A percentile compares a stretch with the other conserved stretches of the same genome.
phyloP scores from a whole-genome alignment of 2,329 filamentous ascomycete species.

The Emmonsia crescens region DNA sequence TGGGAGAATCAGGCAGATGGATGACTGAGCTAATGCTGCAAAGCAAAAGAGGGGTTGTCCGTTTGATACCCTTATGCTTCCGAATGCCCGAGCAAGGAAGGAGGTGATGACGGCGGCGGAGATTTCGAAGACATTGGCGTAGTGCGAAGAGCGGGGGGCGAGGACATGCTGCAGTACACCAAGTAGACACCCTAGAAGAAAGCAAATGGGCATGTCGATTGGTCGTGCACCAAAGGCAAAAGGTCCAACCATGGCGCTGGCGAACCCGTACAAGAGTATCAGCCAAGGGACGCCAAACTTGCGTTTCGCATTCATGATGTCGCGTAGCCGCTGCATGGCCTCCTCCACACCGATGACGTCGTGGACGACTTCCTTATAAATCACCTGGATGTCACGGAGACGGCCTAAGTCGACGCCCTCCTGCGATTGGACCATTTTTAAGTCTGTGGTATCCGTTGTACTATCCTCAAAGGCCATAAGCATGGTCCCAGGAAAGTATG shows the following conservation, averaged over 20 bases:
- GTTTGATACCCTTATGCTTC: slow-evolving; percentile 49
- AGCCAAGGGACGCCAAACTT: slow-evolving; percentile 45
- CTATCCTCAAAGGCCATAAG: slow-evolving; percentile 70
- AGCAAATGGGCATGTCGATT: slow-evolving; percentile 68
- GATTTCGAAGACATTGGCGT: slow-evolving; percentile 55
- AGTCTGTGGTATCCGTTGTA: slow-evolving; percentile 36
- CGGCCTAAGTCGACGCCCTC: slow-evolving; percentile 36
- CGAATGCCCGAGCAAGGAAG: slow-evolving; percentile 58
- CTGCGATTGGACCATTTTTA: slow-evolving; percentile 33
- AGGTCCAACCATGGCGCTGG: slow-evolving; percentile 63
- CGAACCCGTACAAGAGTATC: slow-evolving; percentile 62
- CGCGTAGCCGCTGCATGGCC: slow-evolving; percentile 33
- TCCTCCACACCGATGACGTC: slow-evolving; percentile 37
- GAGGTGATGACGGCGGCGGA: slow-evolving; percentile 54
- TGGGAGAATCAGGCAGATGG: slow-evolving; percentile 63
- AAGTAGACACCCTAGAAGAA: slow-evolving; percentile 62
- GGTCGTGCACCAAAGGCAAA: slow-evolving; percentile 69
- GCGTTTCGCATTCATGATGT: slow-evolving; percentile 46
- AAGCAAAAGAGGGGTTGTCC: slow-evolving; percentile 53
- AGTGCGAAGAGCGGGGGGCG: slow-evolving; percentile 60
- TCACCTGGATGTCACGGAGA: slow-evolving; percentile 34
- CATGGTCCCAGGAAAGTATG: slow-evolving; percentile 89
- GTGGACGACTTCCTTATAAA: slow-evolving; percentile 40
- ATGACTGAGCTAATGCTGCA: slow-evolving; percentile 59
- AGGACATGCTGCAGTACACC: slow-evolving; percentile 64